Base-by-base conservation (phyloP, 139 green algal species). In the Tetradesmus lagerheimii region DNA sequence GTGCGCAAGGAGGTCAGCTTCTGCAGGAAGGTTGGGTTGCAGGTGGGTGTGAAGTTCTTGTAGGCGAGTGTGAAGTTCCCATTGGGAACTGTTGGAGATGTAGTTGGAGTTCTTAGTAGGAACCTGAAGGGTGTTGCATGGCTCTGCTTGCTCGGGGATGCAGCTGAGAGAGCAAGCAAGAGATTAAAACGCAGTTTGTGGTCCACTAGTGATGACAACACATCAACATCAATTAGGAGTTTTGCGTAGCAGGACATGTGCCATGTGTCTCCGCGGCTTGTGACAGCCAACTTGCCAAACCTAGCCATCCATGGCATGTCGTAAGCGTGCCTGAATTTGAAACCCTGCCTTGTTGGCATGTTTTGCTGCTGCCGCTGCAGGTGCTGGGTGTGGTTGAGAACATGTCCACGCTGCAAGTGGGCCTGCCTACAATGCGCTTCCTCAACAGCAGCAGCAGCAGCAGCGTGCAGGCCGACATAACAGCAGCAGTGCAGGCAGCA, bases 1-100 rank as follows among this genome's bases (percentile, higher is more conserved):
- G 98, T 99, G 74, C 93, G 97, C 35, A 99, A 99, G 92, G 98
- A 99, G 89, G 94, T 99, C 85, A 98, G 95, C 93, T 99, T 99
- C 83, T 99, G 97, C 92, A 95, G 96, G 50, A 99, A 99, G 94
- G 97, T 97, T 71, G 50, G 86, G 8, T n/a, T 93, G 71, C 85
- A 88, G 71, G 83, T 88, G 83, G 31, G 83, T 35, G 43, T 45
- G 4, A 16, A 35, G 77, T n/a, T 11, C 6, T 57, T 38, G 35
- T 11, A 37, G 20, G 23, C 14, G 9, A 29, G 2, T 50, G 11
- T 57, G 76, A 47, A 5, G 76, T 31, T n/a, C 34, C 29, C 25
- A n/a, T 15, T 41, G 75, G n/a, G n/a, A n/a, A n/a, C n/a, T n/a
- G n/a, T n/a, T 34, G 27, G 18, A 34, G 0, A 4, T 77, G 66